Evolutionary conservation across 208 protist genomes (phyloP), one percentile per base, ranked within the genome.

Genomic region (Leishmania martiniquensis): DNA sequence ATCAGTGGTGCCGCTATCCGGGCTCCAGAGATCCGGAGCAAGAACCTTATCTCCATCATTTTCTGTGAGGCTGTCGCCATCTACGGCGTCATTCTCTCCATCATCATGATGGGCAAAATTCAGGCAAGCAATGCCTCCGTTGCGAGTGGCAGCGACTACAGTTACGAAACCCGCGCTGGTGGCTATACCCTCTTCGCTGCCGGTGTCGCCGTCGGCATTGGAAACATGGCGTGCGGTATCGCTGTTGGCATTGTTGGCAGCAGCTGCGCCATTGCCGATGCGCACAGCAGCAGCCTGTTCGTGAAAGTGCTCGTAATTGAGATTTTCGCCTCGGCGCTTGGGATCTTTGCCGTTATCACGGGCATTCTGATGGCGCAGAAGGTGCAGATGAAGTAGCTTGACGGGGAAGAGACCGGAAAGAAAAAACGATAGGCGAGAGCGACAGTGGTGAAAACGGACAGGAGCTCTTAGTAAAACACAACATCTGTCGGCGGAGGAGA

Each of bases 1-100:
- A 92, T 98, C 77, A 95, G 90, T 77, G 95, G 95, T 63, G 93
- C 93, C 0, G 93, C 93, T 20, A 96, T 97, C 78, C 91, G 92
- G 54, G 87, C 92, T 0, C 95, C 95, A 25, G 86, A 97, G 60
- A 98, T 98, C 77, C 87, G 94, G 42, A 98, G 93, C 79, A 98
- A 98, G 81, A 98, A 98, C 76, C 85, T 98, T 10, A 98, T 98
- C 68, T 98, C 93, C 42, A 98, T 99, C 82, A 99, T 99, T 87
- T 99, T 99, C 87, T 99, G 99, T 89, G 99, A 99, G 87, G 99
- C 99, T 54, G 98, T 99, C 0, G 98, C 98, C 60, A 99, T 99
- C 76, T 99, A 99, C 89, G 99, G 99, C 65, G 98, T 99, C 76
- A 99, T 99, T 84, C 93, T 99, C 39, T 96, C 99, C 51, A 99